phyloP scores from a whole-genome alignment of 2,329 filamentous ascomycete species.

The Venturia carpophila region DNA sequence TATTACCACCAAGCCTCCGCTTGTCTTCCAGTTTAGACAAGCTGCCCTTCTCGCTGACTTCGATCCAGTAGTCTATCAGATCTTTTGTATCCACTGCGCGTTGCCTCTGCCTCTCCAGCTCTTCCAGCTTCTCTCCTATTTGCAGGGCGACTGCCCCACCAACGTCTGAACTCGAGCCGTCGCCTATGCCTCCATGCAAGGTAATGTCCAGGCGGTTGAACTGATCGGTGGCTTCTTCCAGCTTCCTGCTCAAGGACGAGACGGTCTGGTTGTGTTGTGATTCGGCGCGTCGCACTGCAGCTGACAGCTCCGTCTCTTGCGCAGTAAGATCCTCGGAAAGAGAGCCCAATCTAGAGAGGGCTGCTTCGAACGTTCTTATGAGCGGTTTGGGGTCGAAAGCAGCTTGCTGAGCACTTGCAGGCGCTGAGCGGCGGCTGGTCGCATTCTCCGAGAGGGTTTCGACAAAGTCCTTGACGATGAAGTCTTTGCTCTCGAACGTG shows the following conservation, averaged over 20 bases:
- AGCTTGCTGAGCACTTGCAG: slow-evolving; percentile 35
- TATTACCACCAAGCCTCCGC: slow-evolving; percentile 74
- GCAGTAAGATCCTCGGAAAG: slow-evolving; percentile 79
- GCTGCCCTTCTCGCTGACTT: slow-evolving; percentile 84
- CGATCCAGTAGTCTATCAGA: slow-evolving; percentile 91
- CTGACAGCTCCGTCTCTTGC: slow-evolving; percentile 83
- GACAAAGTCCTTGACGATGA: slow-evolving; percentile 96
- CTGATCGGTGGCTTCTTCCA: slow-evolving; percentile 84
- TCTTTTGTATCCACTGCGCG: slow-evolving; percentile 90
- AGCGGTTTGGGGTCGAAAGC: slow-evolving; percentile 91
- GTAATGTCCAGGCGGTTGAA: slow-evolving; percentile 86
- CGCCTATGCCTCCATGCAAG: slow-evolving; percentile 45
- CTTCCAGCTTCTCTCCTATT: slow-evolving; percentile 88
- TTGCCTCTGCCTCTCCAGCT: slow-evolving; percentile 84
- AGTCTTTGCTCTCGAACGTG: slow-evolving; percentile 63
- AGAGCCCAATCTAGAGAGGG: slow-evolving; percentile 58
- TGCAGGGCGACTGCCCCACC: slow-evolving; percentile 88
- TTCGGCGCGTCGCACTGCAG: slow-evolving; percentile 84
- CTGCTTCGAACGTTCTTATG: slow-evolving; percentile 85
- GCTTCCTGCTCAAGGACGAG: slow-evolving; percentile 43
- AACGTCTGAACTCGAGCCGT: slow-evolving; percentile 42
- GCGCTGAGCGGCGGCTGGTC: slow-evolving; percentile 68
- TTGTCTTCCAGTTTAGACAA: slow-evolving; percentile 84
- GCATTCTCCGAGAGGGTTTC: slow-evolving; percentile 84
- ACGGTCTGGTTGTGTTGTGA: slow-evolving; percentile 44